phyloP scores from a whole-genome alignment of 139 green algal species.

The Micractinium conductrix region DNA sequence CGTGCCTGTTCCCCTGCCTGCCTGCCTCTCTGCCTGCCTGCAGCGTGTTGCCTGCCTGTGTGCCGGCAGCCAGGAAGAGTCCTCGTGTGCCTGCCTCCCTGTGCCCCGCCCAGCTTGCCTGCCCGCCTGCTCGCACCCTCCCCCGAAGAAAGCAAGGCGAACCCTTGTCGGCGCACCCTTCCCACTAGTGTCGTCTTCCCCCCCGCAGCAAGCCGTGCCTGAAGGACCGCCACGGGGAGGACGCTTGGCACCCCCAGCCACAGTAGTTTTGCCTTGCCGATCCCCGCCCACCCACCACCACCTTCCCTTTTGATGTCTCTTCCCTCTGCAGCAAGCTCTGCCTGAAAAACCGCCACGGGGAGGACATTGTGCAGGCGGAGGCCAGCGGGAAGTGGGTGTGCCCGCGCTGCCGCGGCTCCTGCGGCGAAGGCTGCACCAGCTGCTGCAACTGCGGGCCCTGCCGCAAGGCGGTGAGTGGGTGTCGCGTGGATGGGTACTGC shows the following conservation, averaged over 20 bases:
- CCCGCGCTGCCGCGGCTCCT: conserved; percentile 77
- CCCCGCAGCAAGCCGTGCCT: conserved; percentile 57
- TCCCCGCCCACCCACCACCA: too few relatives aligned
- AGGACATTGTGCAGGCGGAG: conserved; percentile 63
- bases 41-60: too few relatives aligned
- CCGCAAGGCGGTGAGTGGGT: conserved; percentile 68
- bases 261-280: too few relatives aligned
- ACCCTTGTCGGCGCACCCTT: too few relatives aligned
- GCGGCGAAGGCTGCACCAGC: conserved; percentile 68
- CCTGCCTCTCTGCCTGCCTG: too few relatives aligned
- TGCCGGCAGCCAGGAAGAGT: neutral
- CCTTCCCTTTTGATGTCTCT: conserved; percentile 2
- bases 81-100: neutral
- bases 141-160: too few relatives aligned
- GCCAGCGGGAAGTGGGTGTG: conserved; percentile 74
- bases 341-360: conserved; percentile 82
- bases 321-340: conserved; percentile 66
- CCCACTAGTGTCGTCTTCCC: too few relatives aligned
- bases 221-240: neutral
- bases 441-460: conserved; percentile 91
- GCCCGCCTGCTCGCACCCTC: too few relatives aligned
- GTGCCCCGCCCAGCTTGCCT: too few relatives aligned
- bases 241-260: too few relatives aligned
- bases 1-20: too few relatives aligned
- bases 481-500: too few relatives aligned